Base-by-base conservation (phyloP, 192 early-diverging fungal species). In the Obelidium mucronatum region DNA sequence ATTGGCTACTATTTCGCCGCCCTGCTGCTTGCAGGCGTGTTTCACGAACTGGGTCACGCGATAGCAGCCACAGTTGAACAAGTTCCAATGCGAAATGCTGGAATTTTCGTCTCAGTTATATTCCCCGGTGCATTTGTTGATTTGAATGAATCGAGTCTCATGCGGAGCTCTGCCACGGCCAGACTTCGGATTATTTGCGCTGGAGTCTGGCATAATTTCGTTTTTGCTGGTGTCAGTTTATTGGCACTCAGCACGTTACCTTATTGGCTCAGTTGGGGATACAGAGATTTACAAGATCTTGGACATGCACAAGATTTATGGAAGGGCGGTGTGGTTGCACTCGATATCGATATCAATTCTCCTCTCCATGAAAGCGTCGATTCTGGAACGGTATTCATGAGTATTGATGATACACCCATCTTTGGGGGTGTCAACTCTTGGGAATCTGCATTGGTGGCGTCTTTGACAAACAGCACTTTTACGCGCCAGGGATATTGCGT, bases 81-180 rank as follows among this genome's bases (percentile, higher is more conserved):
- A 48, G 84, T 90, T 0, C 85, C 83, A 36, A 86, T 93, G 33
- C 84, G 86, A 52, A 79, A 79, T n/a, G 79, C 84, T 28, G 92
- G 92, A 51, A 74, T 93, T 58, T 91, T 93, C 73, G 62, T 93
- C 53, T 81, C 83, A 52, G 82, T 91, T 56, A 76, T 93, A 40
- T 93, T 90, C 75, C 92, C 92, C 1, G 92, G 92, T 73, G 92
- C 92, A 35, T 93, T 93, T 86, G 92, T 93, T 56, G 84, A 90
- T 62, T 73, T 93, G 31, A 81, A 84, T 1, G 67, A 84, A 3
- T 73, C 83, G 34, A 63, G 73, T 28, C 60, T 93, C 31, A 56
- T 73, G 19, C 53, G 79, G 22, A 68, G 88, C 37, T 74, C 80
- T 2, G 83, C 89, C 22, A 31, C 80, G 0, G 76, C 81, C 40